phyloP scores from a whole-genome alignment of 2,329 filamentous ascomycete species.

The Claviceps sp. region DNA sequence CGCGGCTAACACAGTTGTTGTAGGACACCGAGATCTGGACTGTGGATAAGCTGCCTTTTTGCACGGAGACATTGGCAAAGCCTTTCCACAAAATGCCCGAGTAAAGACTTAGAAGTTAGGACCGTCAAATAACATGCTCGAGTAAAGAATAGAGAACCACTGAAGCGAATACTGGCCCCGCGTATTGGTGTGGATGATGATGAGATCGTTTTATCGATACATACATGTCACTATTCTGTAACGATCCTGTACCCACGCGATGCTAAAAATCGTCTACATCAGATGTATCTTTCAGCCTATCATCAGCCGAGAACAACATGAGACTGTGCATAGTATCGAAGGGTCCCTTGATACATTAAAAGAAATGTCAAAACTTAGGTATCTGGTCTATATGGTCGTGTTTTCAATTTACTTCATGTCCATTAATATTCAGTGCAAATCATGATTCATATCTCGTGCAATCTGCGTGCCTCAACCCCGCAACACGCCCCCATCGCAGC shows the following conservation, averaged over 20 bases:
- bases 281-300: no score
- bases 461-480: not conserved
- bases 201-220: not conserved
- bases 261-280: no score
- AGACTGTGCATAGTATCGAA: not conserved
- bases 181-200: not conserved
- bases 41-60: slow-evolving; percentile 54
- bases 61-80: slow-evolving; percentile 50
- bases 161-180: not conserved
- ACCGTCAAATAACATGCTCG: no score
- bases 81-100: slow-evolving; percentile 51
- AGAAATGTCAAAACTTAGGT: no score
- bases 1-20: not conserved
- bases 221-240: no score
- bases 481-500: no score
- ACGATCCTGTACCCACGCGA: no score
- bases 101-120: slow-evolving; percentile 18
- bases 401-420: not conserved
- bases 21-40: slow-evolving; percentile 59
- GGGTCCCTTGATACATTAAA: not conserved
- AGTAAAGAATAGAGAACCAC: no score
- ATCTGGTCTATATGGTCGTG: not conserved
- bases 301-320: not conserved
- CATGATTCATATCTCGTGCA: not conserved
- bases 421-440: not conserved